These are phyloP conservation scores for Avena sativa DNA, from an alignment of 176 grass and related monocot genomes.

Conservation along the genomic window DNA sequence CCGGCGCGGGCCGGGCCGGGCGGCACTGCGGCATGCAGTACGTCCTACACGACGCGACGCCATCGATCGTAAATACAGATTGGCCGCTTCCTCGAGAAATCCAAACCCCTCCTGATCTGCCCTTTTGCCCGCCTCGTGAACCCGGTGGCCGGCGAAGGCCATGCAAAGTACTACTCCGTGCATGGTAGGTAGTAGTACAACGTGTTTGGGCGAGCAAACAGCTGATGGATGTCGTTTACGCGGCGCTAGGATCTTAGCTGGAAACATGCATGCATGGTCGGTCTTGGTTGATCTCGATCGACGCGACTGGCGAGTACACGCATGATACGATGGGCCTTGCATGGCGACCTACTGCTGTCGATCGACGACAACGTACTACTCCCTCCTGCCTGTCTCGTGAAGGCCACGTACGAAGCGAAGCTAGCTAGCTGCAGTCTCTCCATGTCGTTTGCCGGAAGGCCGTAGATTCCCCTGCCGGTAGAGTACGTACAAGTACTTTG, in stretches of 20 bases:
- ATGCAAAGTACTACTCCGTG: neutral
- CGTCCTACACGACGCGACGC: conserved; percentile 2
- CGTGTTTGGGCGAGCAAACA: neutral
- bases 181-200: neutral
- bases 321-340: neutral
- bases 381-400: conserved; percentile 37
- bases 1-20: neutral
- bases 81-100: conserved; percentile 19
- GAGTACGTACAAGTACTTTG: neutral
- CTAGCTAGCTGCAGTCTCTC: conserved; percentile 14
- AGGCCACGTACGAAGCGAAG: neutral
- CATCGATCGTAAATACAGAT: neutral
- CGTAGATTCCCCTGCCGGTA: conserved; percentile 37
- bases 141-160: neutral
- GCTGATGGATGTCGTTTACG: conserved; percentile 16
- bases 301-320: neutral
- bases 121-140: neutral
- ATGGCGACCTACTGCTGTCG: neutral
- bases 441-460: conserved; percentile 46
- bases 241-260: neutral
- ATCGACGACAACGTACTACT: neutral
- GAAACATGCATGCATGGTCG: neutral
- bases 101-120: neutral
- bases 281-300: neutral
- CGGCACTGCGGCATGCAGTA: neutral